Base-by-base conservation (phyloP, 176 grass and related monocot genomes). In the Oryza glaberrima region DNA sequence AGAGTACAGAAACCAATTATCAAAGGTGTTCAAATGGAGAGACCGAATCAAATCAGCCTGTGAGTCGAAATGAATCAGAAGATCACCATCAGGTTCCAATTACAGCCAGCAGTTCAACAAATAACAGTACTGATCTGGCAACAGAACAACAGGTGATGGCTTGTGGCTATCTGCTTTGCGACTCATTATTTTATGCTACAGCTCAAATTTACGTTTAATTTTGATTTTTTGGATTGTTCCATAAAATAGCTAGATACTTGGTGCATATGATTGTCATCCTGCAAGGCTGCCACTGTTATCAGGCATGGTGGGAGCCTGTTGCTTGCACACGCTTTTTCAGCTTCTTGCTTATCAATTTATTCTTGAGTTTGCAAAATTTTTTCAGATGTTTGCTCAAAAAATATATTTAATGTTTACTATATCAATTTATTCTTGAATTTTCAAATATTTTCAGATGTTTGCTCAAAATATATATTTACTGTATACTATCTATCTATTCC, bases 1-100 rank as follows among this genome's bases (percentile, higher is more conserved):
- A 51, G 63, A 76, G 17, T 82, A 69, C 66, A 58, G 69, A 92
- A 80, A 76, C 74, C 51, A 40, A 79, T 85, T 72, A 11, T 88
- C 65, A 67, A n/a, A 66, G 72, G 11, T 56, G 9, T 91, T 77
- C 66, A 56, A 85, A 85, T 67, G 76, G 67, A 68, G 82, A 67
- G 65, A 68, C 40, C 30, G 75, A 69, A 70, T 86, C 19, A 34
- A 81, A 80, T 75, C 77, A 87, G 72, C 47, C 81, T 76, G 8
- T 72, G 72, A 61, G 70, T 75, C 25, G 16, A 76, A 81, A 76
- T 77, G 11, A 34, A 64, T 60, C 69, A 70, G 80, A 73, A 78
- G 72, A 90, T 67, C 25, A 78, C 34, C 26, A 46, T 54, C 64
- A 68, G 52, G 69, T 86, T 85, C 87, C 73, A 47, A 63, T 67